Base-by-base conservation (phyloP, 768 basidiomycete genomes). In the Phylloporus sp. region DNA sequence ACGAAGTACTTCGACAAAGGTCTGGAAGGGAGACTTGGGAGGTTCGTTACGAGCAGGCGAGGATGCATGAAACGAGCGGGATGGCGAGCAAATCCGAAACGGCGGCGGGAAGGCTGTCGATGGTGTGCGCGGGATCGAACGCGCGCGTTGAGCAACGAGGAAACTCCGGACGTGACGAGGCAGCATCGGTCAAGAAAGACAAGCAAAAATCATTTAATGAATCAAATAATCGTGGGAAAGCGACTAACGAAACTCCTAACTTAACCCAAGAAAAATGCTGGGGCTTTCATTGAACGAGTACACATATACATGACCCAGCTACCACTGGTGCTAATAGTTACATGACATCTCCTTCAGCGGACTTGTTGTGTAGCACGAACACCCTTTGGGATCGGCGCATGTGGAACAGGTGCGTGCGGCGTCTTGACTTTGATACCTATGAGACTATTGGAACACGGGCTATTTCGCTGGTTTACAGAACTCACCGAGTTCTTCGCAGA, bases 1-100 rank as follows among this genome's bases (percentile, higher is more conserved):
- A 59, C 80, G 84, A 40, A 99, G 75, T 18, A 95, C 93, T 29
- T 98, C 90, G 8, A 97, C 93, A 59, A 99, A 99, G 2, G 93
- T 93, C 69, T 91, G 87, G 64, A 97, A 97, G 1, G 97, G 97
- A 5, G 93, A 97, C 67, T 90, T 91, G 5, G 89, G 88, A 5
- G 80, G 68, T 60, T 91, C 88, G 57, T 84, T 73, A 36, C 69
- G 75, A 27, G 77, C 75, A 39, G 77, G 73, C 34, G 85, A 73
- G 26, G 88, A 86, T 26, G 87, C 78, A 63, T 89, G 87, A 62
- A 90, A 88, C 13, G 70, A 71, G 45, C 62, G 62, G 24, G 55
- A 54, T 8, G 60, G 27, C 11, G 26, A 53, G 13, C 41, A 62
- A 61, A 68, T 65, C 49, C 75, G 74, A 34, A 71, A 58, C 13